These are phyloP conservation scores for Heliamphora pulchella DNA, from an alignment of 179 eudicot species.

Conservation along the genomic window DNA sequence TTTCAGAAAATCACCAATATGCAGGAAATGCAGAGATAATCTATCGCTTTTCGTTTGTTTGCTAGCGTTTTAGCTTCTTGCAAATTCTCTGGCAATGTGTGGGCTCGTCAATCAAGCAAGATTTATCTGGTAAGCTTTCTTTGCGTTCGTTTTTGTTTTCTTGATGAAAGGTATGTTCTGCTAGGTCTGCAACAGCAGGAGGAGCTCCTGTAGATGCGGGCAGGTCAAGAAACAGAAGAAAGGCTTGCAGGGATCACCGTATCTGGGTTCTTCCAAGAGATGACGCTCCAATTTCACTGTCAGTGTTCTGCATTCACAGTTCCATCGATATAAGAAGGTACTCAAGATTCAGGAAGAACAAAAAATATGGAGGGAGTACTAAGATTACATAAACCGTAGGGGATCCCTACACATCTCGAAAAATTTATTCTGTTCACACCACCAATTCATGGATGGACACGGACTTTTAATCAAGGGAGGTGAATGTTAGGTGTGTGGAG, in stretches of 20 bases:
- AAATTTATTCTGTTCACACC: background rate
- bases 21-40: background rate
- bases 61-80: background rate
- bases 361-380: no score
- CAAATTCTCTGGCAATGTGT: background rate
- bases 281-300: conserved; percentile 69
- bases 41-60: background rate
- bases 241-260: conserved; percentile 31
- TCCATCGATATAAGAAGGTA: background rate
- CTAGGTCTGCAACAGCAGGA: conserved; percentile 8
- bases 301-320: conserved; percentile 58
- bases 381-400: no score
- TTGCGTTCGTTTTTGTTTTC: background rate
- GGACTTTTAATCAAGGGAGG: no score
- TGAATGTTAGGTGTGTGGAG: no score
- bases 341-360: conserved; percentile 1
- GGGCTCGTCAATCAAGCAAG: background rate
- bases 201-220: background rate
- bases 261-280: conserved; percentile 80
- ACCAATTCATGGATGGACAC: background rate
- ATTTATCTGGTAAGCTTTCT: background rate
- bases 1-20: background rate
- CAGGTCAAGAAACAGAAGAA: background rate
- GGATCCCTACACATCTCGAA: no score
- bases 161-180: background rate